phyloP scores from a whole-genome alignment of 75 land plant species.

The Picea sitchensis region DNA sequence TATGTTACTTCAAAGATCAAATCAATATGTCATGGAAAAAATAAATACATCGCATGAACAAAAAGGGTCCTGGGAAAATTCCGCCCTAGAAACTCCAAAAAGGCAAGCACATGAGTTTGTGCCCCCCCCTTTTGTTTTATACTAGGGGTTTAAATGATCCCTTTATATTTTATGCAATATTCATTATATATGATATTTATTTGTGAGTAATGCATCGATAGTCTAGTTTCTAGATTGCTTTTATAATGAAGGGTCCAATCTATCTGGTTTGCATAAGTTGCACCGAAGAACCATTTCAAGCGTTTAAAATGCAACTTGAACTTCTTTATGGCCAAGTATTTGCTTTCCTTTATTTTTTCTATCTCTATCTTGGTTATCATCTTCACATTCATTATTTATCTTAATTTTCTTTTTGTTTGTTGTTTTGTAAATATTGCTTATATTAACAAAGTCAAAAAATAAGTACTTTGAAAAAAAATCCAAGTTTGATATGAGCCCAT shows the following conservation, averaged over 20 bases:
- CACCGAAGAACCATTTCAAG: constrained; percentile 43
- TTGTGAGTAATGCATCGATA: constrained; percentile 5
- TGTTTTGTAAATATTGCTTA: constrained; percentile 31
- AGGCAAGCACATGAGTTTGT: no score
- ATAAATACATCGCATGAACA: no score
- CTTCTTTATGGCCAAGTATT: constrained; percentile 46
- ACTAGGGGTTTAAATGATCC: background rate
- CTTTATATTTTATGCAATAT: background rate
- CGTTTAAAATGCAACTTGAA: constrained; percentile 32
- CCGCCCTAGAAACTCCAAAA: no score
- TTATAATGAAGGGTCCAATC: constrained; percentile 47
- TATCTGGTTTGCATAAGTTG: constrained; percentile 46
- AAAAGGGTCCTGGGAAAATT: no score
- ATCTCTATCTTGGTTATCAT: background rate
- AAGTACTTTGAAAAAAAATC: constrained; percentile 49
- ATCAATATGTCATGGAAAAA: no score
- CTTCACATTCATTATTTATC: background rate
- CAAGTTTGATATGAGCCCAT: constrained; percentile 47
- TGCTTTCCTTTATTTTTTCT: background rate
- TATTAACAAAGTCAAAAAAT: constrained; percentile 44
- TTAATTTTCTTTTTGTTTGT: background rate
- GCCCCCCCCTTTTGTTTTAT: no score
- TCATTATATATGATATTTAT: background rate
- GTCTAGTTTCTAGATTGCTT: constrained; percentile 27
- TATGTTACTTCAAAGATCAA: no score